Percentiles rank a stretch among this genome's conserved stretches.
Evolutionary conservation across 2,329 filamentous ascomycete genomes (phyloP).

Genomic region (Calonectria multiphialidica): DNA sequence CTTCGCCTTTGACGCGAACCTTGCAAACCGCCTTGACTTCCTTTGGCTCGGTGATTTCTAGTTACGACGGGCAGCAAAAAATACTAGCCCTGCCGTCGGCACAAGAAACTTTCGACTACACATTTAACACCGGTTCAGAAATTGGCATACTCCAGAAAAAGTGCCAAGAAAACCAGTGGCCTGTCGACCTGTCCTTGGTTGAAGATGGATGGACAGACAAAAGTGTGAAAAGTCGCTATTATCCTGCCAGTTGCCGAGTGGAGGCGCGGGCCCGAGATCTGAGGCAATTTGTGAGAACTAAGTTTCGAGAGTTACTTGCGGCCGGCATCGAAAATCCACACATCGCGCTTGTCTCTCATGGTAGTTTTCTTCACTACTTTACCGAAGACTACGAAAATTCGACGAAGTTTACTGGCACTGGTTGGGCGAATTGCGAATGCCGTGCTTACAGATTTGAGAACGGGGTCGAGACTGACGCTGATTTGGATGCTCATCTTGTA

Average conservation of each 20-base stretch:
- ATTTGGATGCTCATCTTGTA: not conserved
- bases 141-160: not conserved
- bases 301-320: not conserved
- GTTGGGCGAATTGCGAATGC: not conserved
- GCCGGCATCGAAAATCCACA: not conserved
- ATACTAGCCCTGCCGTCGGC: not conserved
- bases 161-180: not conserved
- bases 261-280: not conserved
- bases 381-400: not conserved
- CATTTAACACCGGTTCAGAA: not conserved
- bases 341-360: not conserved
- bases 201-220: not conserved
- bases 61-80: not conserved
- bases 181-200: not conserved
- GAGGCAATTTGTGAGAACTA: not conserved
- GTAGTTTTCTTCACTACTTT: not conserved
- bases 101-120: not conserved
- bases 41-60: not conserved
- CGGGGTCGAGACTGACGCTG: not conserved
- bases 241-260: not conserved
- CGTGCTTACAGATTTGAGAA: not conserved
- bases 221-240: not conserved
- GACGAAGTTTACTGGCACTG: not conserved
- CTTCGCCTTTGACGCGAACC: not conserved
- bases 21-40: not conserved